Conservation (phyloP, 352 stramenopile species). For the Albugo candida region DNA sequence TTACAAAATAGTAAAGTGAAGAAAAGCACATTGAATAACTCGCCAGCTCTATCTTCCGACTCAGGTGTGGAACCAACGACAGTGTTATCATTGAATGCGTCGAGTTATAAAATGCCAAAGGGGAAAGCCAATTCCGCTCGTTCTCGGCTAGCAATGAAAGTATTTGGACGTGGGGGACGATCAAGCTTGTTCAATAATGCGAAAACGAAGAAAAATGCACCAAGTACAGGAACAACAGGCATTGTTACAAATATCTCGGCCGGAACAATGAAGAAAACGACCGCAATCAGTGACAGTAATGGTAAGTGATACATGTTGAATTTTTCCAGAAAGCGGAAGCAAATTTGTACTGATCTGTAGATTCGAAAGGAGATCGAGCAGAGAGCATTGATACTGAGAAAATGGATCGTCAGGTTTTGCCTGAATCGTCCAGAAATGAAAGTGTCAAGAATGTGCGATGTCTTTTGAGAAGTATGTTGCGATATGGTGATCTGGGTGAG, state of each 20-base stretch:
- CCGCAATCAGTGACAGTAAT: constrained; percentile 10
- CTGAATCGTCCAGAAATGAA: constrained; percentile 18
- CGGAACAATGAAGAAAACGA: constrained; percentile 26
- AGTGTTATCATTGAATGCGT: constrained; percentile 10
- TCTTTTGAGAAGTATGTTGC: constrained; percentile 42
- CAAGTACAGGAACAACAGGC: neutral
- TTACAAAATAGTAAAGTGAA: constrained; percentile 2
- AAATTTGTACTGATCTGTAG: neutral
- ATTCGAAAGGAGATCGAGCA: constrained; percentile 12
- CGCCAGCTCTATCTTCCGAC: constrained; percentile 46
- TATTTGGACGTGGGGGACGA: constrained; percentile 40
- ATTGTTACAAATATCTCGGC: constrained; percentile 43
- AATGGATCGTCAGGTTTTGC: constrained; percentile 27
- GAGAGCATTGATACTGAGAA: constrained; percentile 10
- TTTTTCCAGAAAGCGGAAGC: neutral
- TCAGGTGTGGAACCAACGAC: constrained; percentile 12
- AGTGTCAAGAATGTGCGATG: constrained; percentile 54
- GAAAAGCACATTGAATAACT: constrained; percentile 29
- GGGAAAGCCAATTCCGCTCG: constrained; percentile 48
- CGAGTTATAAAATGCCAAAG: constrained; percentile 19
- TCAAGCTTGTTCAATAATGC: constrained; percentile 8
- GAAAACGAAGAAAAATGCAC: constrained; percentile 27
- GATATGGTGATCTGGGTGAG: constrained; percentile 63
- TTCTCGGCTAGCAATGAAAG: constrained; percentile 50
- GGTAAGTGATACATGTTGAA: constrained; percentile 3